Evolutionary conservation across 2,329 filamentous ascomycete species (phyloP).

Genomic region (Incumbomyces delicatus): DNA sequence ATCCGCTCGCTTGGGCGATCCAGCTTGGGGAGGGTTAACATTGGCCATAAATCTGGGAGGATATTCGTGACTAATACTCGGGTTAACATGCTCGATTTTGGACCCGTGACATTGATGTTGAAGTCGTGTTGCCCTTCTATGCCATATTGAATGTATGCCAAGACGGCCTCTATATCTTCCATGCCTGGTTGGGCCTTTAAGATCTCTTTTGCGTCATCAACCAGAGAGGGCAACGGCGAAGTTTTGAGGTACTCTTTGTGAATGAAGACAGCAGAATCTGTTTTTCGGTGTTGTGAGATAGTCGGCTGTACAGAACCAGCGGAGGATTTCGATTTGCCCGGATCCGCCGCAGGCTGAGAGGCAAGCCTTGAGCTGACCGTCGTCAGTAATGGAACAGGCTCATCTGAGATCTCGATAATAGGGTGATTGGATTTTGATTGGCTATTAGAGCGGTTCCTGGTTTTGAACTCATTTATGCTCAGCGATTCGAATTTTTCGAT

Average conservation of each 20-base stretch:
- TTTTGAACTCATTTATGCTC: constrained; percentile 13
- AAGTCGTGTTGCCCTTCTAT: constrained; percentile 20
- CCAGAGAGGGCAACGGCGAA: constrained; percentile 15
- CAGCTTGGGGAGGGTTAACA: constrained; percentile 8
- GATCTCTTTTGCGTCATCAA: constrained; percentile 46
- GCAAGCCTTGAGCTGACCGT: constrained; percentile 6
- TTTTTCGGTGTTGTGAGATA: constrained; percentile 10
- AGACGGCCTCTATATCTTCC: constrained; percentile 42
- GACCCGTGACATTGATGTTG: constrained; percentile 52
- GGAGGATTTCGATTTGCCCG: background rate
- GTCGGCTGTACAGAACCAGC: background rate
- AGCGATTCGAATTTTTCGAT: constrained; percentile 30
- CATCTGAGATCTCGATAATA: background rate
- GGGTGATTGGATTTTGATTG: constrained; percentile 3
- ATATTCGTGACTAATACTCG: constrained; percentile 65
- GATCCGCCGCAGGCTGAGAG: constrained; percentile 1
- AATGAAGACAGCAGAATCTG: constrained; percentile 17
- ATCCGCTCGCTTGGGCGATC: constrained; percentile 16
- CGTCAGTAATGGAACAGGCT: background rate
- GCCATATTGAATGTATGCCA: constrained; percentile 43
- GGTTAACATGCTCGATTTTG: constrained; percentile 63
- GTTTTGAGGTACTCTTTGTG: constrained; percentile 17
- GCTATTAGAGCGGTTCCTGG: constrained; percentile 6
- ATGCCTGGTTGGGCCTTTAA: constrained; percentile 55
- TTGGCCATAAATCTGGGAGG: constrained; percentile 72